These are phyloP conservation scores for Cordia subcordata DNA, from an alignment of 257 asterid genomes.

Conservation along the genomic window DNA sequence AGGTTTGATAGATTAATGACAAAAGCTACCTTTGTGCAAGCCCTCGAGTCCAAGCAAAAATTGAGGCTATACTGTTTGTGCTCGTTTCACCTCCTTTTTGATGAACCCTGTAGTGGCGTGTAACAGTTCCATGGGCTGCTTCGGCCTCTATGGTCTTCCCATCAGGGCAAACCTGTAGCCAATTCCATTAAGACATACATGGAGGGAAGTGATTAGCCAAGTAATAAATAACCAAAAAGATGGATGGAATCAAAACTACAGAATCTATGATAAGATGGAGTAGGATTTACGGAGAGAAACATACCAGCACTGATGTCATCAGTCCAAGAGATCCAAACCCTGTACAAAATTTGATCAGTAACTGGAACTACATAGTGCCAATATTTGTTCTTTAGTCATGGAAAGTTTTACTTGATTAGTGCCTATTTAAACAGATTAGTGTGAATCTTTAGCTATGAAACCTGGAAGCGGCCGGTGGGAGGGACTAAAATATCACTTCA, in stretches of 20 bases:
- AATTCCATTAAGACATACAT: background rate
- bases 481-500: conserved; percentile 26
- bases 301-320: conserved; percentile 97
- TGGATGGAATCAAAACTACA: background rate
- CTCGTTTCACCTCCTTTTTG: conserved; percentile 99
- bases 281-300: conserved; percentile 10
- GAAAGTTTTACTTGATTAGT: background rate
- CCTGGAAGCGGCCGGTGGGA: no score
- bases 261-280: background rate
- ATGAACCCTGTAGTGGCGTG: conserved; percentile 95
- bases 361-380: conserved; percentile 42
- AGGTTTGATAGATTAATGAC: conserved; percentile 25
- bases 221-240: background rate
- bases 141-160: conserved; percentile 99
- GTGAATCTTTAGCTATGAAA: background rate
- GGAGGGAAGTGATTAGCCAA: conserved; percentile 7
- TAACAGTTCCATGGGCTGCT: conserved; percentile 99
- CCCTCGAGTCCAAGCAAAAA: conserved; percentile 99
- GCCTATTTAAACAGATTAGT: background rate
- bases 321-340: conserved; percentile 99
- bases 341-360: conserved; percentile 17
- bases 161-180: conserved; percentile 84
- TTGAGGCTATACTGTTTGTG: conserved; percentile 97
- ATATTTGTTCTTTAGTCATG: conserved; percentile 89
- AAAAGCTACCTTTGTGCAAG: conserved; percentile 54